Evolutionary conservation across 2,329 filamentous ascomycete species (phyloP).

Genomic region (Aspergillus uvarum): DNA sequence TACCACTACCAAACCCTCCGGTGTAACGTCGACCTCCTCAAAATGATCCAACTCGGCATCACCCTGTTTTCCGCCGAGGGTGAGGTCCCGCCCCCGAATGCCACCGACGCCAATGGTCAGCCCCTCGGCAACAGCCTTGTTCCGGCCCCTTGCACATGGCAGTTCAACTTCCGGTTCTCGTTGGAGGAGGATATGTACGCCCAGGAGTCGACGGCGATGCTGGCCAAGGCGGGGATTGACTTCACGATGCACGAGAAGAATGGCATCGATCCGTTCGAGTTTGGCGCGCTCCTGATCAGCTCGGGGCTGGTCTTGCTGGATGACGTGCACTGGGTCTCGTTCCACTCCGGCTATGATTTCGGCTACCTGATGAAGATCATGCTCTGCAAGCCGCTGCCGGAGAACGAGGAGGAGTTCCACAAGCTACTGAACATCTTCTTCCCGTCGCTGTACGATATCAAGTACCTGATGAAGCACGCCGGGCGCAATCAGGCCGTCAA

Average conservation of each 20-base stretch:
- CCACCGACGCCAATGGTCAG: constrained; percentile 52
- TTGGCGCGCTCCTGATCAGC: constrained; percentile 84
- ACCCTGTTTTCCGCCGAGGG: constrained; percentile 90
- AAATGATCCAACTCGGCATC: constrained; percentile 95
- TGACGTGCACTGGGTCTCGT: constrained; percentile 92
- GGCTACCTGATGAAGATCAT: constrained; percentile 95
- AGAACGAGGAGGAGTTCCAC: constrained; percentile 87
- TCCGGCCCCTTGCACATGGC: constrained; percentile 86
- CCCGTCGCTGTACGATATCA: constrained; percentile 90
- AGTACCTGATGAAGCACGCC: constrained; percentile 92
- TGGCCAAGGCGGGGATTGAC: constrained; percentile 89
- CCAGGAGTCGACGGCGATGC: constrained; percentile 86
- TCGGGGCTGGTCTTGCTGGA: constrained; percentile 87
- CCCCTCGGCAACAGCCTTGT: constrained; percentile 54
- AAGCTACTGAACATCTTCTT: constrained; percentile 89
- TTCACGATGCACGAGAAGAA: constrained; percentile 80
- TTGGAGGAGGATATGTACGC: constrained; percentile 97
- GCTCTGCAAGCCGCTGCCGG: constrained; percentile 76
- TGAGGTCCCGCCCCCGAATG: constrained; percentile 74
- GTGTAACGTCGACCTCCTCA: constrained; percentile 95
- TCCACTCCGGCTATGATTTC: constrained; percentile 98
- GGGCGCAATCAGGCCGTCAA: constrained; percentile 67
- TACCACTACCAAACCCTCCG: constrained; percentile 98
- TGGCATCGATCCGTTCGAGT: constrained; percentile 86
- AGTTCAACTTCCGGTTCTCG: constrained; percentile 98